phyloP scores from a whole-genome alignment of 805 yeast species.

The Metschnikowia santaceciliae region DNA sequence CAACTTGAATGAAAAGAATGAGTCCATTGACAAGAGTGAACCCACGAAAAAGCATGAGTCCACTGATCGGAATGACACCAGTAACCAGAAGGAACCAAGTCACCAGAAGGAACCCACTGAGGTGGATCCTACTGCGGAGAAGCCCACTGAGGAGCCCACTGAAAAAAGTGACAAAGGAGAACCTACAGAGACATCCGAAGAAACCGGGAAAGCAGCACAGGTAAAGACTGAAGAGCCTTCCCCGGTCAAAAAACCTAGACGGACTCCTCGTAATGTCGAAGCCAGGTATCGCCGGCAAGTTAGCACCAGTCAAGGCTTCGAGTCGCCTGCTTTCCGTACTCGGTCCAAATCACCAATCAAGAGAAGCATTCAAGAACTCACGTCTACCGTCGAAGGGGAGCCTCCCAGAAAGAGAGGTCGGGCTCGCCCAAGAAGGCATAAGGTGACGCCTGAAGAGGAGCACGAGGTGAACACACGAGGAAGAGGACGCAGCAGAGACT shows the following conservation, averaged over 20 bases:
- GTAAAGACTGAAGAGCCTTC: neutral
- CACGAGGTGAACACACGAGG: constrained; percentile 10
- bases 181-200: no score
- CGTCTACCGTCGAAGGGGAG: constrained; percentile 15
- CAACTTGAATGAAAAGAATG: neutral
- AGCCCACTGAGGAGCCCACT: neutral
- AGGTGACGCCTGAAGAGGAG: neutral
- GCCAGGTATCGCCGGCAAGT: neutral
- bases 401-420: constrained; percentile 11
- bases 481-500: constrained; percentile 8
- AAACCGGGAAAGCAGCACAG: neutral
- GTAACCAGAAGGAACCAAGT: neutral
- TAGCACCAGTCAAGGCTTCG: neutral
- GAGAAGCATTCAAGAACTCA: constrained; percentile 17
- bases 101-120: neutral
- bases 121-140: neutral
- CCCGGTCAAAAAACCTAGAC: neutral
- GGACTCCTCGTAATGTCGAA: neutral
- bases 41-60: neutral
- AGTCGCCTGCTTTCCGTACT: constrained; percentile 18
- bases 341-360: constrained; percentile 19
- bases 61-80: neutral
- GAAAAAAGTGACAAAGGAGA: no score
- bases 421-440: constrained; percentile 6
- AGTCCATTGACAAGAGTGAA: neutral